These are phyloP conservation scores for Rubia tinctorum DNA, from an alignment of 305 asterid species.

Conservation along the genomic window DNA sequence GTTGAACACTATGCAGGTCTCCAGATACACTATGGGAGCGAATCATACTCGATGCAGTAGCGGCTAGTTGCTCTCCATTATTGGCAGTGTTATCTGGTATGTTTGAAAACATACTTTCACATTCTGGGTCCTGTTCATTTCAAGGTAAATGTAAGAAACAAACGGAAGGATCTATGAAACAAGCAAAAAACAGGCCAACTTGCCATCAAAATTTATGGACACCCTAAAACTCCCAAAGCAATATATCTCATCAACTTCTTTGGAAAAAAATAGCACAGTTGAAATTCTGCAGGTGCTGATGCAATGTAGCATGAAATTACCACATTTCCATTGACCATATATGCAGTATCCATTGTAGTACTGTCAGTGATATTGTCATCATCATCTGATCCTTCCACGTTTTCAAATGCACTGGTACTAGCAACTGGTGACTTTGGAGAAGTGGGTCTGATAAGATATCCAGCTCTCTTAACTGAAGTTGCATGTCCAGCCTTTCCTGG, in stretches of 20 bases:
- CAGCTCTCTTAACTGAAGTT: conserved; percentile 45
- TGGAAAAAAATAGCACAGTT: background rate
- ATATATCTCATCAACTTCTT: background rate
- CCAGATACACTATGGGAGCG: conserved; percentile 94
- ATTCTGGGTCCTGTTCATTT: conserved; percentile 37
- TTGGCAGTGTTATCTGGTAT: conserved; percentile 49
- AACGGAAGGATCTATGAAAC: background rate
- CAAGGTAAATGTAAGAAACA: background rate
- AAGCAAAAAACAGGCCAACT: background rate
- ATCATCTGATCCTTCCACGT: conserved; percentile 90
- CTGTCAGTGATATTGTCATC: conserved; percentile 65
- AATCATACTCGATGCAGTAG: conserved; percentile 77
- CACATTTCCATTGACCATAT: conserved; percentile 68
- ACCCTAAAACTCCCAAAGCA: background rate
- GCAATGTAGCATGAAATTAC: conserved; percentile 31
- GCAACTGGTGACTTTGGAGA: conserved; percentile 96
- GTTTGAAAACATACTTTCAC: conserved; percentile 44
- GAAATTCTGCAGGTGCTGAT: background rate
- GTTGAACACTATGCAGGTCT: conserved; percentile 95
- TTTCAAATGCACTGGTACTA: conserved; percentile 92
- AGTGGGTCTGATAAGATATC: conserved; percentile 59
- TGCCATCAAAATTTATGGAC: background rate
- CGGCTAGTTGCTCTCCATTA: conserved; percentile 56
- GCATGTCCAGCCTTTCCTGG: conserved; percentile 37
- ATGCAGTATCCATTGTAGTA: conserved; percentile 49